These are phyloP conservation scores for Ceratobasidium theobromae DNA, from an alignment of 1,284 basidiomycete species.

Conservation along the genomic window DNA sequence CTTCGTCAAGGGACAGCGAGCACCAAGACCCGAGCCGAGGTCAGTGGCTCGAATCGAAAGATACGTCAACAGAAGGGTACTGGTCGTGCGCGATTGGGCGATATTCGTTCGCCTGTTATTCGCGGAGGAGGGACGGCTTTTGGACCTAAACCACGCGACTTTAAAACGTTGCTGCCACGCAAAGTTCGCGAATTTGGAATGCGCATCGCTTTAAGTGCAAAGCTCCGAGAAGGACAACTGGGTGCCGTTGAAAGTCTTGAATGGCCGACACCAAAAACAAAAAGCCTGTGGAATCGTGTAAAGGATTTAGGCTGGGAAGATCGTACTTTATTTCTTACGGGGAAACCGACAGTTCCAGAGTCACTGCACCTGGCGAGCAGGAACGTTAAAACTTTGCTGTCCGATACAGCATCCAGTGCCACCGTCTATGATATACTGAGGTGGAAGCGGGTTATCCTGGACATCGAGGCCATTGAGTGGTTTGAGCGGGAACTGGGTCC, in stretches of 20 bases:
- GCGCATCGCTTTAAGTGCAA: slow-evolving; percentile 81
- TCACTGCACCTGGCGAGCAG: slow-evolving; percentile 58
- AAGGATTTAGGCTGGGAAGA: slow-evolving; percentile 58
- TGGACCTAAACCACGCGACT: slow-evolving; percentile 88
- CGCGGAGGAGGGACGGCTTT: slow-evolving; percentile 91
- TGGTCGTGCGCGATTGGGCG: slow-evolving; percentile 87
- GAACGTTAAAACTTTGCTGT: slow-evolving; percentile 65
- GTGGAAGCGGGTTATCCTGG: slow-evolving; percentile 71
- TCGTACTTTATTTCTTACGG: slow-evolving; percentile 72
- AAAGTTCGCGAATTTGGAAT: slow-evolving; percentile 94
- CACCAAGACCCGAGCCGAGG: slow-evolving; percentile 90
- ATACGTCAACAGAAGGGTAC: slow-evolving; percentile 90
- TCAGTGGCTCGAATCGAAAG: slow-evolving; percentile 85
- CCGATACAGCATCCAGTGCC: slow-evolving; percentile 63
- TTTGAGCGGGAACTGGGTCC: slow-evolving; percentile 60
- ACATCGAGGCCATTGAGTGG: slow-evolving; percentile 67
- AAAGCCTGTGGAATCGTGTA: slow-evolving; percentile 58
- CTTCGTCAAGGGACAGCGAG: slow-evolving; percentile 87
- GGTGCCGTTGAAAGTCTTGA: slow-evolving; percentile 72
- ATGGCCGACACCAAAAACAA: slow-evolving; percentile 72
- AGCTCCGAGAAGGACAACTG: slow-evolving; percentile 72
- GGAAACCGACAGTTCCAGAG: slow-evolving; percentile 55
- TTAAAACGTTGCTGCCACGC: slow-evolving; percentile 84
- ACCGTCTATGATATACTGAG: slow-evolving; percentile 76
- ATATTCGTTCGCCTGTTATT: slow-evolving; percentile 85